phyloP scores from a whole-genome alignment of 1,284 basidiomycete species.

The Fomitopsis palustris region DNA sequence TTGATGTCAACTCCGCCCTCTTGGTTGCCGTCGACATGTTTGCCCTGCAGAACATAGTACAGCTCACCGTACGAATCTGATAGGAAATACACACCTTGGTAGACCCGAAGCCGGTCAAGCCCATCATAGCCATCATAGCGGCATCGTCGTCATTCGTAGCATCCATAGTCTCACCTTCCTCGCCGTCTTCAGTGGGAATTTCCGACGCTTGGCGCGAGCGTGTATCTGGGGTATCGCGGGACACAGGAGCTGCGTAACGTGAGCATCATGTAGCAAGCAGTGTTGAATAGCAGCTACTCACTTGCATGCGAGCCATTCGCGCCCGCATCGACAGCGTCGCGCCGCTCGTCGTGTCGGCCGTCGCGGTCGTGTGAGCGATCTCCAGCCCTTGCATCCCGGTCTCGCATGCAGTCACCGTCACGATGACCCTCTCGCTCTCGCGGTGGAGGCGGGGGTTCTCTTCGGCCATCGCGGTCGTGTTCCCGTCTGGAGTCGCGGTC shows the following conservation, averaged over 20 bases:
- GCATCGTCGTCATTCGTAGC: conserved; percentile 68
- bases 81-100: conserved; percentile 69
- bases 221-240: conserved; percentile 12
- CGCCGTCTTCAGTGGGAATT: conserved; percentile 38
- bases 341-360: conserved; percentile 5
- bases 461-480: conserved; percentile 14
- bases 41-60: conserved; percentile 48
- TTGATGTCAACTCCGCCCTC: conserved; percentile 75
- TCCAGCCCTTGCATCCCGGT: conserved; percentile 14
- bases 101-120: conserved; percentile 81
- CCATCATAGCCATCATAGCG: conserved; percentile 91
- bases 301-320: neutral
- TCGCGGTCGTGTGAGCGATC: conserved; percentile 15
- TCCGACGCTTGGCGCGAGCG: conserved; percentile 22
- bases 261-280: neutral
- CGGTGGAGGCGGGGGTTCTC: neutral
- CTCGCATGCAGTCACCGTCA: conserved; percentile 21
- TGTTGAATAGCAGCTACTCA: neutral
- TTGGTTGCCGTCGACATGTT: conserved; percentile 79
- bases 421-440: conserved; percentile 19
- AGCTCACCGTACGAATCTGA: neutral
- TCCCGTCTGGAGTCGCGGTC: conserved; percentile 26
- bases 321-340: conserved; percentile 10
- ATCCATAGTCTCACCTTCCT: conserved; percentile 67
- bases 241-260: conserved; percentile 5